Evolutionary conservation across 805 yeast species (phyloP).

Genomic region (Yamadazyma olivae): DNA sequence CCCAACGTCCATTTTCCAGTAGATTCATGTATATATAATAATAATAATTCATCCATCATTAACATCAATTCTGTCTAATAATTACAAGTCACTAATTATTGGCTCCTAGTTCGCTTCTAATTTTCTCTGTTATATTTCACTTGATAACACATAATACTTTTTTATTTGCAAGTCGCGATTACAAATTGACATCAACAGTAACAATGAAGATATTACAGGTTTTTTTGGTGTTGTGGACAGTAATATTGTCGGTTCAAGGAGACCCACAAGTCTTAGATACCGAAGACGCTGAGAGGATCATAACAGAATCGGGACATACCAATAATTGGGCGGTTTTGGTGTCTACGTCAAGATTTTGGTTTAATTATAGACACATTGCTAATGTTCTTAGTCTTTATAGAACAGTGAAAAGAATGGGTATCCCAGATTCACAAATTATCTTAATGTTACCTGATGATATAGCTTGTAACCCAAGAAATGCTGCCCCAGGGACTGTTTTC

Average conservation of each 20-base stretch:
- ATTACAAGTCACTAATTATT: too few relatives aligned
- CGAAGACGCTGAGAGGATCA: constrained; percentile 21
- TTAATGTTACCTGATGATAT: constrained; percentile 95
- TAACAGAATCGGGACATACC: constrained; percentile 48
- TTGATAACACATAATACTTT: too few relatives aligned
- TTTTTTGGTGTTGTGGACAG: background rate
- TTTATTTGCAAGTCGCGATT: too few relatives aligned
- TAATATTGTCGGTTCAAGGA: background rate
- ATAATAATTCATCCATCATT: too few relatives aligned
- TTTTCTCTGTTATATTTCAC: too few relatives aligned
- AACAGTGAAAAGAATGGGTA: constrained; percentile 92
- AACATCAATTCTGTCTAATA: too few relatives aligned
- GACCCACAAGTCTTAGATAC: constrained; percentile 8
- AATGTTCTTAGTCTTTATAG: constrained; percentile 91
- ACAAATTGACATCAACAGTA: too few relatives aligned
- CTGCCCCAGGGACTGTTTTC: constrained; percentile 94
- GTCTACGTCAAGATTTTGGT: constrained; percentile 97
- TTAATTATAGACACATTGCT: constrained; percentile 97
- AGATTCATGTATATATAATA: too few relatives aligned
- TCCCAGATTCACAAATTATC: constrained; percentile 96
- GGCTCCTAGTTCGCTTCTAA: too few relatives aligned
- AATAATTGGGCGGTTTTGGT: constrained; percentile 86
- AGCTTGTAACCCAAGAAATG: constrained; percentile 94
- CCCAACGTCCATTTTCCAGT: too few relatives aligned
- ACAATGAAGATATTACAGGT: too few relatives aligned